Evolutionary conservation across 2,329 filamentous ascomycete species (phyloP), one percentile per base, ranked within the genome.

Genomic region (Talaromyces funiculosus): DNA sequence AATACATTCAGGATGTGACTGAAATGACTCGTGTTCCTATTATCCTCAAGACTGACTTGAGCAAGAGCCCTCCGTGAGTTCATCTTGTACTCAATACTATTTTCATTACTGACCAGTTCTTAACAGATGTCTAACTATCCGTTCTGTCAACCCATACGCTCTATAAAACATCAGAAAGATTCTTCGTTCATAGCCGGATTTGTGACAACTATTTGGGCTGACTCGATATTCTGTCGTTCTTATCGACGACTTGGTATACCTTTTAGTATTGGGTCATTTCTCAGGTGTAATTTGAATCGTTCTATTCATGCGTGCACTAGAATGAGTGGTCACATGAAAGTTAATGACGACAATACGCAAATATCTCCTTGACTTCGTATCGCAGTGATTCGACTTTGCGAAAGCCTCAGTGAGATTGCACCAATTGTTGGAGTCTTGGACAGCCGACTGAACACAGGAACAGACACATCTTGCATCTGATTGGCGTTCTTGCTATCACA

Each of bases 21-120:
- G 94, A 99, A 82, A 97, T 99, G 92, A 93, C 91, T 45, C 85
- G 93, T 67, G 90, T 99, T 63, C 94, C 94, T n/a, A 90, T 99
- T 67, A 96, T 99, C 74, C 80, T 99, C 71, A 97, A 96, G 87
- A 97, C 94, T 66, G 94, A 99, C 79, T 84, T 99, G 71, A 90
- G 84, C 79, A 99, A 99, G 90, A 97, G 93, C 80, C 94, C 94
- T 79, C 94, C 94, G 92, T 99, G 89, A 87, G 94, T 93, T 64
- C 43, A 53, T 42, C 14, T 42, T 62, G 53, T 12, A 18, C 58
- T n/a, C n/a, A n/a, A n/a, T 57, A 29, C 16, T 31, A 14, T 31
- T 5, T 20, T 42, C 26, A 61, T 45, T 60, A 60, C 71, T 73
- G 64, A 74, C 64, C 1, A 24, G 26, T 57, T 38, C 35, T 38